Percentiles rank a stretch among this genome's conserved stretches.
phyloP scores from a whole-genome alignment of 352 stramenopile species.

The Pythium aquatile region DNA sequence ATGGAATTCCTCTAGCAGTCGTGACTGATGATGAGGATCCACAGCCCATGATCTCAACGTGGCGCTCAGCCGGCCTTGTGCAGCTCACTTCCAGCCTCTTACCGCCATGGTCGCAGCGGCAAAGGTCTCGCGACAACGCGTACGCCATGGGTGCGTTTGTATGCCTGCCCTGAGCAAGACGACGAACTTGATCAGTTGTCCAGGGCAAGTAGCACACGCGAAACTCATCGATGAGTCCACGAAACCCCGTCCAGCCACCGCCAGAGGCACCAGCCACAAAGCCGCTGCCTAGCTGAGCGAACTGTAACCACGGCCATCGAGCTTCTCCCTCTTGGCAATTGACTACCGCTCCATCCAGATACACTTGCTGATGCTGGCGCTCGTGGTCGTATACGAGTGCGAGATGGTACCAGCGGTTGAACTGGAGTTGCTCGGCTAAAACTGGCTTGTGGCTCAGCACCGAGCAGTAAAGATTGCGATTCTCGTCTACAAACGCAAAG shows the following conservation, averaged over 20 bases:
- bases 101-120: neutral
- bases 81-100: constrained; percentile 6
- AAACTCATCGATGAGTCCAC: constrained; percentile 53
- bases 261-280: constrained; percentile 43
- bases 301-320: constrained; percentile 38
- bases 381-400: constrained; percentile 46
- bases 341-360: constrained; percentile 50
- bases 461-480: constrained; percentile 39
- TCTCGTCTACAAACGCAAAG: constrained; percentile 37
- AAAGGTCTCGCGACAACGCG: constrained; percentile 4
- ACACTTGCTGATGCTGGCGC: constrained; percentile 33
- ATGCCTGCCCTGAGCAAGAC: constrained; percentile 6
- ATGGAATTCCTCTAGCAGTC: neutral
- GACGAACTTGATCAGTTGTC: constrained; percentile 4
- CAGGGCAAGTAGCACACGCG: constrained; percentile 36
- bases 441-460: constrained; percentile 29
- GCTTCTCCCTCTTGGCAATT: constrained; percentile 32
- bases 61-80: constrained; percentile 6
- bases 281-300: constrained; percentile 53
- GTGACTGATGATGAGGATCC: neutral
- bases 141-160: constrained; percentile 19
- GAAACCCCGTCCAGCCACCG: constrained; percentile 58
- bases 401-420: constrained; percentile 60
- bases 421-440: neutral
- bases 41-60: constrained; percentile 11